Conservation (phyloP, 768 basidiomycete genomes). For the Suillus decipiens region DNA sequence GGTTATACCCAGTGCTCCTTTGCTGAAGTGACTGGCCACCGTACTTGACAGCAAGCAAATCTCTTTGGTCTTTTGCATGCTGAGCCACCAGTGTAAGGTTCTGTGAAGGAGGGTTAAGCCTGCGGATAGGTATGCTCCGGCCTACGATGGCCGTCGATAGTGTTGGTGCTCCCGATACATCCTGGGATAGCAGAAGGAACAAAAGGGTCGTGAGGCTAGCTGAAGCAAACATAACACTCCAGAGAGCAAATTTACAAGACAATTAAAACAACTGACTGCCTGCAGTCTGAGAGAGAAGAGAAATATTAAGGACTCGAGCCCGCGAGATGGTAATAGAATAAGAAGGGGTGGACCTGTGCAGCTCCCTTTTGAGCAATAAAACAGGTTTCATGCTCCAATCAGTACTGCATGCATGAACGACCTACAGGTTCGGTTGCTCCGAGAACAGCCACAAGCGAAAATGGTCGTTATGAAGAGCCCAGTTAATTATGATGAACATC, state of each 20-base stretch:
- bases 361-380: background rate
- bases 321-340: background rate
- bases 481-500: background rate
- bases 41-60: conserved; percentile 46
- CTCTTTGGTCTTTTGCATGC: conserved; percentile 43
- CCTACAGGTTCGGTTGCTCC: background rate
- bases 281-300: background rate
- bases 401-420: background rate
- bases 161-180: conserved; percentile 1
- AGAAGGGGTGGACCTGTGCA: background rate
- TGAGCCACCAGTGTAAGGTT: conserved; percentile 4
- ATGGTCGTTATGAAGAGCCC: background rate
- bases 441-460: background rate
- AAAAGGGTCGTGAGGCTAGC: conserved; percentile 2
- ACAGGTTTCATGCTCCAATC: conserved; percentile 1
- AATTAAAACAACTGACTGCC: background rate
- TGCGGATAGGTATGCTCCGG: conserved; percentile 2
- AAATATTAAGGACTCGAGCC: background rate
- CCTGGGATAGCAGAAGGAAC: background rate
- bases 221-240: conserved; percentile 5
- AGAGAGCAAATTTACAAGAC: background rate
- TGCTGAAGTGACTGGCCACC: conserved; percentile 30
- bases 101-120: conserved; percentile 1
- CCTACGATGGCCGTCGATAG: background rate
- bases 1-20: conserved; percentile 46